Evolutionary conservation across 2,329 filamentous ascomycete genomes (phyloP), one percentile per base, ranked within the genome.

Genomic region (Diaporthe destruens): DNA sequence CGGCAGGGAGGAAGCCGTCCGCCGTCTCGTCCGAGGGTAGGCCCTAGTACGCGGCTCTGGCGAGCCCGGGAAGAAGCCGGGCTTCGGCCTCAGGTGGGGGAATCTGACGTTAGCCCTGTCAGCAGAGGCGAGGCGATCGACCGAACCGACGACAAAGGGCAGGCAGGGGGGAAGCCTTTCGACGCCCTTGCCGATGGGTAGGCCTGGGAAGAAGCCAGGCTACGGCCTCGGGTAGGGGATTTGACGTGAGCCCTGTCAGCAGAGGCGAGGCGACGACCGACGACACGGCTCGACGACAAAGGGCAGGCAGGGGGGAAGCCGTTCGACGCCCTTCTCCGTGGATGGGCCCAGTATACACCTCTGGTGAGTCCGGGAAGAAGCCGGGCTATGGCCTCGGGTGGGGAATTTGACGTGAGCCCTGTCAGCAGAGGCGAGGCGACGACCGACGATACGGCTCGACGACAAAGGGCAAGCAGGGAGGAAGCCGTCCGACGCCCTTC

Each of bases 271-370:
- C 32, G n/a, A n/a, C n/a, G n/a, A n/a, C n/a, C n/a, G n/a, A n/a
- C n/a, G n/a, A n/a, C n/a, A n/a, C 29, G 29, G 5, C 2, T 5
- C 29, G 29, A 29, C 29, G 29, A 29, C 29, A 29, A 29, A 3
- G 39, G 59, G 25, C 42, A 63, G 59, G 59, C 59, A 63, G 59
- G 59, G 59, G 49, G 59, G 59, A 49, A 63, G 59, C 59, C 59
- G 16, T 16, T 11, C 18, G 29, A 29, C 55, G 55, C 20, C n/a
- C 34, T 57, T 25, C 34, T 3, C 20, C 1, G 12, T 14, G 20
- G 55, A 20, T 29, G 34, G 20, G 18, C 54, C 55, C 36, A 39
- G 36, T 39, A 12, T 12, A 7, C 36, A 12, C 2, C 36, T 39
- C 36, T 39, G 36, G 36, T 5, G 36, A 12, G 36, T 14, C 36